Evolutionary conservation across 225 moss, liverwort and hornwort species (phyloP).

Genomic region (Straminergon stramineum): DNA sequence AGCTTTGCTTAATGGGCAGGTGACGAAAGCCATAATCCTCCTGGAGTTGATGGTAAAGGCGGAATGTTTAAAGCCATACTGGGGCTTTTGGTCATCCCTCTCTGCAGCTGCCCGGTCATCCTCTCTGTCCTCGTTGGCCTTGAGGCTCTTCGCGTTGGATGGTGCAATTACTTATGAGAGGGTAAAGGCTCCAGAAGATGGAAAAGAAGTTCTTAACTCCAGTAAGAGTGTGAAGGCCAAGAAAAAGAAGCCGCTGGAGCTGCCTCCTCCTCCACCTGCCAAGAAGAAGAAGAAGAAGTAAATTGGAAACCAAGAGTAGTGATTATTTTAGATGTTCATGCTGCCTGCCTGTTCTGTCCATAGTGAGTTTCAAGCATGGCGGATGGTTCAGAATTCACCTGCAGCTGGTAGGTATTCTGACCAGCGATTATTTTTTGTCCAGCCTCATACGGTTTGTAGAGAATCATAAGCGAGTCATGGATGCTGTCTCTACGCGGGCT

Average conservation of each 20-base stretch:
- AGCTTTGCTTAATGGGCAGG: constrained; percentile 29
- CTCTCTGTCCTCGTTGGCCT: constrained; percentile 61
- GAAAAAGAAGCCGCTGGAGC: constrained; percentile 33
- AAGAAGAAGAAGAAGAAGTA: constrained; percentile 40
- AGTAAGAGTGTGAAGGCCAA: constrained; percentile 20
- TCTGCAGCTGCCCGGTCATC: constrained; percentile 80
- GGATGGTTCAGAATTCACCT: constrained; percentile 26
- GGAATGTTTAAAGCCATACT: constrained; percentile 60
- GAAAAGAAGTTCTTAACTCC: constrained; percentile 4
- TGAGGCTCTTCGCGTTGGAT: constrained; percentile 73
- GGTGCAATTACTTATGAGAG: constrained; percentile 47
- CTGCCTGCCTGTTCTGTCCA: constrained; percentile 36
- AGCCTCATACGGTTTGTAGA: constrained; percentile 16
- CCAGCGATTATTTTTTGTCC: constrained; percentile 36
- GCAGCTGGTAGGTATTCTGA: constrained; percentile 34
- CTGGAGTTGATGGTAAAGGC: constrained; percentile 81
- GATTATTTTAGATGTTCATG: constrained; percentile 22
- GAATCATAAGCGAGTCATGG: constrained; percentile 13
- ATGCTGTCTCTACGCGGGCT: constrained; percentile 27
- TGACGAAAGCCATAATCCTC: constrained; percentile 72
- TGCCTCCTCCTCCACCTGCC: constrained; percentile 26
- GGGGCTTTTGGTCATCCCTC: constrained; percentile 88
- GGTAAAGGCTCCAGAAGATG: constrained; percentile 19
- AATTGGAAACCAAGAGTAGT: constrained; percentile 11
- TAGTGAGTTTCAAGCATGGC: constrained; percentile 32